Evolutionary conservation across 1,284 basidiomycete genomes (phyloP), one percentile per base, ranked within the genome.

Genomic region (Austroboletus novae-zelandiae): DNA sequence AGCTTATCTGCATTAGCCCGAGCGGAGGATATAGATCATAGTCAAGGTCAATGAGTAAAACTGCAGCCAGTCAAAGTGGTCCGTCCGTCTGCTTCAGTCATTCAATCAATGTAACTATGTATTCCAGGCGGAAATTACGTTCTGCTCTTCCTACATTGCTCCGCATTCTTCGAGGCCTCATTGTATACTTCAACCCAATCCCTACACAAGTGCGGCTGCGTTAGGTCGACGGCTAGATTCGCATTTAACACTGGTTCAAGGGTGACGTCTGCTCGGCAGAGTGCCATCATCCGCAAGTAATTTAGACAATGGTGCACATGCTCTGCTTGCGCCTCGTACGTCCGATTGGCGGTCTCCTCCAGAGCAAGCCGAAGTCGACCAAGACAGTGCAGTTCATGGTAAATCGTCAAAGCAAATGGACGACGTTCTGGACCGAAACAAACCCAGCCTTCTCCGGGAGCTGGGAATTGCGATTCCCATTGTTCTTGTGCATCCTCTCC

Each of bases 141-240:
- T 45, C n/a, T 39, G 23, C 6, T 43, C 25, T 50, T 48, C 20
- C 23, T 48, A 43, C 62, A 61, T 11, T 20, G 32, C 25, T 43
- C 10, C 9, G 43, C 48, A 27, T 57, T 66, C 35, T 40, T 57
- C 20, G 57, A 55, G 2, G 62, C 55, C 29, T 65, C 62, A 10
- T 62, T 50, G 54, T 75, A 78, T n/a, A 74, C 67, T 45, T 67
- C 62, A 34, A 61, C 61, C 79, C 77, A 80, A 57, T 80, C 75
- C 43, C 66, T 64, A 53, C 79, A 80, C 31, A 73, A 58, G 54
- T 77, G 77, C 15, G 71, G 72, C 59, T 61, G 53, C 71, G 60
- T 45, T 71, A 67, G 43, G 58, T 62, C 43, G 67, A 66, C 60
- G 14, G 52, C 66, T 47, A 77, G 73, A 57, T 74, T 71, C n/a